Evolutionary conservation across 1,284 basidiomycete species (phyloP), one percentile per base, ranked within the genome.

Genomic region (Moesziomyces antarcticus): DNA sequence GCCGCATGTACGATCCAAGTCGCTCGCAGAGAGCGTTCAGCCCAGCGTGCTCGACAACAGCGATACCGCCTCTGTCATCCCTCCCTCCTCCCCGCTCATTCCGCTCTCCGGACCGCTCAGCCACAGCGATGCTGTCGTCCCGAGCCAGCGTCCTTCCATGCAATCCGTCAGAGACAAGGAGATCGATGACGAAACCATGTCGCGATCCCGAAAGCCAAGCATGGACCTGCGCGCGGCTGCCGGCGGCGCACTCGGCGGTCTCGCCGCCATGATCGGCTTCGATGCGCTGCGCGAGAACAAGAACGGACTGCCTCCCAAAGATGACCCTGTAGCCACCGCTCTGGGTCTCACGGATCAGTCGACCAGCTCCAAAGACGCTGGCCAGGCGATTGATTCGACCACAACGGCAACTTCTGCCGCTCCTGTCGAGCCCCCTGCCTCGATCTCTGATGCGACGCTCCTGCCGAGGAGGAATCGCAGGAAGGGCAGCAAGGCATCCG

Each of bases 31-130:
- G 50, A 74, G 72, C 37, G 56, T 70, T 5, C 72, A 67, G 56
- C 72, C 66, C 6, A 74, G 72, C 44, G 66, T 73, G 14, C 52
- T 74, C 41, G 66, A 74, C 22, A 53, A 35, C 49, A 67, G 70
- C 47, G 72, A 74, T 20, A 52, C 56, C 41, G 62, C 63, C 42
- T 69, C 72, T 5, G 52, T 70, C 24, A 46, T 70, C 9, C 62
- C 54, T 0, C 72, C 71, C 8, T 59, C 72, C 16, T 74, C 72
- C 3, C 73, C 73, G 8, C 41, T 75, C 40, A 71, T 75, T 20
- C 73, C 73, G 4, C n/a, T 53, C 21, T 75, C 73, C n/a, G 73
- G 73, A 7, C 73, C 73, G 8, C 60, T 75, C 50, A 75, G 73
- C 60, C 67, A 71, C 63, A 64, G 56, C 50, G 68, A 71, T 27